Conservation (phyloP, 192 early-diverging fungal genomes). For the Entomortierella lignicola region DNA sequence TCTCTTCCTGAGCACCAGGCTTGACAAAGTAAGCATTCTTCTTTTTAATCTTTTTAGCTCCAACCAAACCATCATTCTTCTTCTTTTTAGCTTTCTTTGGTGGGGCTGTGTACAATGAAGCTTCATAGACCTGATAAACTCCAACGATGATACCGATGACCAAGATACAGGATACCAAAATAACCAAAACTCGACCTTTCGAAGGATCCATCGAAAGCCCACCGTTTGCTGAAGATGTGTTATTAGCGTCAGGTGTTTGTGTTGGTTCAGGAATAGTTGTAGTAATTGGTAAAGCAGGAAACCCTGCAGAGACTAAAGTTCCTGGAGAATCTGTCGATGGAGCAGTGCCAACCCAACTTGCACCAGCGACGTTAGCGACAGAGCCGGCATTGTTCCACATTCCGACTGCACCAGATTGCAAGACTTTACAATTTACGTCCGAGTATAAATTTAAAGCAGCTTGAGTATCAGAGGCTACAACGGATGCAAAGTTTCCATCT, state of each 20-base stretch:
- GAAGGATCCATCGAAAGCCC: constrained; percentile 18
- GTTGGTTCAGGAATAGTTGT: not conserved
- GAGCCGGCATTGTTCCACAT: constrained; percentile 19
- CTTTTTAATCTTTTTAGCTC: constrained; percentile 23
- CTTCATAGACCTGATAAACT: constrained; percentile 11
- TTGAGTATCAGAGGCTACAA: constrained; percentile 3
- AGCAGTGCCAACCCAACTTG: constrained; percentile 30
- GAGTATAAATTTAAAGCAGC: constrained; percentile 35
- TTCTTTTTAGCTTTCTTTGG: constrained; percentile 8
- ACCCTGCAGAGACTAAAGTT: not conserved
- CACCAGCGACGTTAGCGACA: not conserved
- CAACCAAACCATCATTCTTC: not conserved
- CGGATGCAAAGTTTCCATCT: not conserved
- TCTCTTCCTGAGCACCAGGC: too few relatives aligned
- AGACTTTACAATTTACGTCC: constrained; percentile 5
- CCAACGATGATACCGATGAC: constrained; percentile 17
- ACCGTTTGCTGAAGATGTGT: too few relatives aligned
- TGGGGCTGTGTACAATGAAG: constrained; percentile 29
- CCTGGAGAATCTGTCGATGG: constrained; percentile 9
- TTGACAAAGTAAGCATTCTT: too few relatives aligned
- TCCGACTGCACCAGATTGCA: constrained; percentile 17
- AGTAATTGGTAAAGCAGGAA: constrained; percentile 3
- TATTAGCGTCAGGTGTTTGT: too few relatives aligned
- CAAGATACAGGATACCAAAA: constrained; percentile 16
- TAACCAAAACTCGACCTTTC: constrained; percentile 20